Evolutionary conservation across 495 filamentous ascomycete genomes (phyloP).

Genomic region (Jackrogersella minutella): DNA sequence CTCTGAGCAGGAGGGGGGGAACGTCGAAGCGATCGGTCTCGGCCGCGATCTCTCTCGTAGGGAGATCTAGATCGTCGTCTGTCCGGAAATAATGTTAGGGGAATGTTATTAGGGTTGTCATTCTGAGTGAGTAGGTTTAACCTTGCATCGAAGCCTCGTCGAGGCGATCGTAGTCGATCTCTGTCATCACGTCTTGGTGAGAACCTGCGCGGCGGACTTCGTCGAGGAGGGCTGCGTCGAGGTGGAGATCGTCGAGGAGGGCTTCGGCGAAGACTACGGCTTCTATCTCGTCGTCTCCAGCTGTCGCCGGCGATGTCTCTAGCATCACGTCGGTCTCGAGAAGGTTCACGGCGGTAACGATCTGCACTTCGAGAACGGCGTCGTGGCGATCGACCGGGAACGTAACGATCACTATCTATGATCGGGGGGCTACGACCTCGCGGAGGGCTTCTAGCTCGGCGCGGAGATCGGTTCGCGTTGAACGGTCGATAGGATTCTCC

Average conservation of each 20-base stretch:
- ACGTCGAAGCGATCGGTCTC: slow-evolving; percentile 52
- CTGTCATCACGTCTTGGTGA: slow-evolving; percentile 52
- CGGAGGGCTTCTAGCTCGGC: slow-evolving; percentile 51
- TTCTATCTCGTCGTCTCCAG: slow-evolving; percentile 53
- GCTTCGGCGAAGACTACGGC: slow-evolving; percentile 47
- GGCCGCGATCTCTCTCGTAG: slow-evolving; percentile 52
- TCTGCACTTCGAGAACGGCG: slow-evolving; percentile 46
- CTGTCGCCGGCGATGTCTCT: slow-evolving; percentile 46
- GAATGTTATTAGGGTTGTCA: slow-evolving; percentile 37
- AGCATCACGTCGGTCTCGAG: slow-evolving; percentile 43
- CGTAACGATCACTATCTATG: slow-evolving; percentile 50
- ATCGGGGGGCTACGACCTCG: slow-evolving; percentile 50
- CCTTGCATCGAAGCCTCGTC: slow-evolving; percentile 46
- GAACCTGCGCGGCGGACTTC: slow-evolving; percentile 51
- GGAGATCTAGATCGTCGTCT: slow-evolving; percentile 60
- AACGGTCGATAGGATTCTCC: slow-evolving; percentile 64
- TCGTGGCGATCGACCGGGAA: slow-evolving; percentile 46
- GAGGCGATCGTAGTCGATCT: slow-evolving; percentile 47
- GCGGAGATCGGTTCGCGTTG: slow-evolving; percentile 57
- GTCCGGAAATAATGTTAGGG: slow-evolving; percentile 39
- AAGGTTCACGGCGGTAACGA: slow-evolving; percentile 47
- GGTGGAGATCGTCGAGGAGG: slow-evolving; percentile 46
- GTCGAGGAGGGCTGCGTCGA: slow-evolving; percentile 47
- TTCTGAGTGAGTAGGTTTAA: slow-evolving; percentile 36
- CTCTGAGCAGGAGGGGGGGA: slow-evolving; percentile 47